Evolutionary conservation across 1,284 basidiomycete genomes (phyloP), one percentile per base, ranked within the genome.

Genomic region (Pascua guehoae): DNA sequence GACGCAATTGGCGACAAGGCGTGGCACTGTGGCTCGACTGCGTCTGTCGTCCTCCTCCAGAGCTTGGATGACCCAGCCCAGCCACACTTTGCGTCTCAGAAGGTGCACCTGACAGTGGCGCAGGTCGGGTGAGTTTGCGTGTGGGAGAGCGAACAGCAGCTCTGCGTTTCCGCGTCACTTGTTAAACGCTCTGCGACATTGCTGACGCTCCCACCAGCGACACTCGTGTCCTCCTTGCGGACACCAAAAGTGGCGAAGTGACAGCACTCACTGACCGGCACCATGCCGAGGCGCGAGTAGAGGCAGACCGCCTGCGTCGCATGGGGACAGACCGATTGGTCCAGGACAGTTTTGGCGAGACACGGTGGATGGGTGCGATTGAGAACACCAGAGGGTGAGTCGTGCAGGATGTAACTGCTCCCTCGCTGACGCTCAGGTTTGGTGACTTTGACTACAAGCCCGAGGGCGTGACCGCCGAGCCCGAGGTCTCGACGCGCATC

Each of bases 311-410:
- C 37, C 79, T 98, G 50, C 85, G 94, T 46, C 83, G 88, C 56
- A 88, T 93, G 84, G 94, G 93, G 10, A 73, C 78, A 15, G 88
- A 88, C 8, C 41, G 50, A 24, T 78, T 96, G 36, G 88, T 97
- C 47, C 90, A 91, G 5, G 95, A 98, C 73, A 93, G 90, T 5
- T 98, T 93, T 70, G 95, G 96, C 39, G 95, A 98, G 80, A 86
- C 87, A 44, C 81, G 92, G 44, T 98, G 93, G 92, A 97, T 97
- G 88, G 95, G 95, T 9, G 90, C 87, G 1, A 80, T 98, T 17
- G 91, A 88, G 46, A 98, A 98, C 68, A 98, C 96, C 10, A 81
- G 95, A 73, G 88, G 89, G 84, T 90, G 61, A 66, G 82, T 75
- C 11, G 38, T 41, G 37, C 2, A 8, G 18, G 7, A 12, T 32